A percentile compares a stretch with the other conserved stretches of the same genome.
Conservation (phyloP, 805 yeast species). For the Starmerella geochares region DNA sequence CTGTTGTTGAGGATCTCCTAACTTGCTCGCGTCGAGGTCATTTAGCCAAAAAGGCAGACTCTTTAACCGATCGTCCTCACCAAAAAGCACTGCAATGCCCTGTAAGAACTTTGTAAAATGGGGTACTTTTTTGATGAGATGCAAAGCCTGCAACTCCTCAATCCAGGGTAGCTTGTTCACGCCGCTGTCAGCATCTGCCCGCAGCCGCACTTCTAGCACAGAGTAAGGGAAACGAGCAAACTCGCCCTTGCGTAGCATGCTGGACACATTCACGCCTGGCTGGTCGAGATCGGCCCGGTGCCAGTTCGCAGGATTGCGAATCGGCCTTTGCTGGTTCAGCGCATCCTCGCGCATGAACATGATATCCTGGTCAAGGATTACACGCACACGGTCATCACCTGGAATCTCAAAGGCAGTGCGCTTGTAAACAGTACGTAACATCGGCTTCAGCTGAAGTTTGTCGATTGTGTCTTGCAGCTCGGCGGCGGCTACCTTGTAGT, state of each 20-base stretch:
- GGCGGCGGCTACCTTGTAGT: constrained; percentile 45
- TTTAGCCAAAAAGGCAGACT: constrained; percentile 91
- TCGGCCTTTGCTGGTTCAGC: constrained; percentile 73
- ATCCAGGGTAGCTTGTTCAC: constrained; percentile 50
- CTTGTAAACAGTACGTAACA: constrained; percentile 73
- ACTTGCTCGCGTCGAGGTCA: constrained; percentile 50
- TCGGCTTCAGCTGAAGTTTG: constrained; percentile 66
- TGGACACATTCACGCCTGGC: constrained; percentile 57
- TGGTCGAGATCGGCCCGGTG: constrained; percentile 82
- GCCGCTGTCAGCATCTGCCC: constrained; percentile 34
- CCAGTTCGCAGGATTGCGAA: constrained; percentile 82
- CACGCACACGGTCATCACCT: constrained; percentile 86
- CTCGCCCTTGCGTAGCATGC: constrained; percentile 76
- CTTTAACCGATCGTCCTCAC: constrained; percentile 84
- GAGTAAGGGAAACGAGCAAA: constrained; percentile 60
- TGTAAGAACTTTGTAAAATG: constrained; percentile 87
- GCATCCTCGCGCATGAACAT: constrained; percentile 82
- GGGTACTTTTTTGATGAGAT: constrained; percentile 86
- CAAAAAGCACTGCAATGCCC: constrained; percentile 77
- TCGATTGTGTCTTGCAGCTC: constrained; percentile 54
- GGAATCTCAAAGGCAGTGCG: constrained; percentile 97
- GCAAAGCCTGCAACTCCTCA: constrained; percentile 70
- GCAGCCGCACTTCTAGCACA: constrained; percentile 76
- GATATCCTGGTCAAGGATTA: constrained; percentile 82
- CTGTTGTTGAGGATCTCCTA: constrained; percentile 48